Evolutionary conservation across 2,329 filamentous ascomycete species (phyloP), one percentile per base, ranked within the genome.

Genomic region (Cucurbitaria berberidis): DNA sequence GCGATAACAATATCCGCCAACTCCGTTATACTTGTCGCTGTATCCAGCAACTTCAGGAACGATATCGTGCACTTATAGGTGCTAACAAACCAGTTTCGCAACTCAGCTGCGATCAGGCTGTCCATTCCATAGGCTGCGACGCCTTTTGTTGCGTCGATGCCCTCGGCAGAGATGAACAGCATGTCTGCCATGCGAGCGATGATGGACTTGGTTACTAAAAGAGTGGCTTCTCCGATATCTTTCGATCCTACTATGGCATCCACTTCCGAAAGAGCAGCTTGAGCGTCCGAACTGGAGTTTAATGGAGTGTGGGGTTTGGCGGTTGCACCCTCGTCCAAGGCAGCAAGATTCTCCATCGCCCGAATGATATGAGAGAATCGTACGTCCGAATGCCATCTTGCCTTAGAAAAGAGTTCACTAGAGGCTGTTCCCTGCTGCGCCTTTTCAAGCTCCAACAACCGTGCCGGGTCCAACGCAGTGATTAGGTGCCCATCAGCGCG

Each of bases 101-200:
- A 29, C 45, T 62, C 59, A 8, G 56, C 47, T 6, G 53, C 45
- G 30, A 62, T 52, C 50, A 62, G 38, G 38, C 53, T 62, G 35
- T 62, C 59, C 15, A 62, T 39, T 8, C 56, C 59, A 39, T 51
- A 45, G 9, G 45, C 50, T 11, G 51, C 41, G 2, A 56, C 32
- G 11, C 29, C 15, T n/a, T 24, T 39, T n/a, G n/a, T 26, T 7
- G 21, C 11, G 35, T 57, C 43, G 27, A 59, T 42, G 9, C 42
- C 47, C 9, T 50, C 46, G 18, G 26, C 18, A 32, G 39, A 21
- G 16, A 60, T 32, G 19, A 57, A 54, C 2, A 57, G 41, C 50
- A 60, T 48, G 10, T 56, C 39, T 13, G 45, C 50, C 29, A 52
- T 35, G 13, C 16, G n/a, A 40, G 45, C 19, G 8, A 40, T 21